Conservation (phyloP, 2,329 filamentous ascomycete genomes). For the Aciculosporium take region DNA sequence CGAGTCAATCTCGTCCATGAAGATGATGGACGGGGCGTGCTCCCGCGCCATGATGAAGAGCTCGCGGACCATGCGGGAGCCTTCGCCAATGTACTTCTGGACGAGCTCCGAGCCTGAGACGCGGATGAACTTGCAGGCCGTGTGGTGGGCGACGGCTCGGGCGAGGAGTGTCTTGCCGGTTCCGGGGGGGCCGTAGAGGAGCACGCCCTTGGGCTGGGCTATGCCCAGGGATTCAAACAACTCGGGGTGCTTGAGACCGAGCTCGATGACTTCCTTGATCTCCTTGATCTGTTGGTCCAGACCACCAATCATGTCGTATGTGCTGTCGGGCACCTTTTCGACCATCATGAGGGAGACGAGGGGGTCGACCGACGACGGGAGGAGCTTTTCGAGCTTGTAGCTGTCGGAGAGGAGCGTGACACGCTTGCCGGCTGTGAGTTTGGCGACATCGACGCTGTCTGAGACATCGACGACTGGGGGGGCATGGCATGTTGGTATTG, state of each 20-base stretch:
- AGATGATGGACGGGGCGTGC: conserved; percentile 96
- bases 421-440: conserved; percentile 94
- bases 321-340: conserved; percentile 98
- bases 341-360: conserved; percentile 99
- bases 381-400: conserved; percentile 97
- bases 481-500: not conserved
- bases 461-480: conserved; percentile 78
- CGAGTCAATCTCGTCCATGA: conserved; percentile 99
- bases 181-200: conserved; percentile 91
- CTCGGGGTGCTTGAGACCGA: conserved; percentile 95
- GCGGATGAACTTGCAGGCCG: conserved; percentile 97
- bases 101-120: conserved; percentile 93
- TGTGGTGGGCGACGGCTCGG: conserved; percentile 92
- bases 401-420: conserved; percentile 93
- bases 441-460: conserved; percentile 84
- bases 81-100: conserved; percentile 98
- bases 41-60: conserved; percentile 98
- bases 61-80: conserved; percentile 95
- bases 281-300: conserved; percentile 99
- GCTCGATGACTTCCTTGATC: conserved; percentile 99
- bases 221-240: conserved; percentile 98
- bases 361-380: conserved; percentile 94
- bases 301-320: conserved; percentile 99
- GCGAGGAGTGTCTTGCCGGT: conserved; percentile 95
- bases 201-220: conserved; percentile 91